These are phyloP conservation scores for Penicillium canariense DNA, from an alignment of 495 filamentous ascomycete genomes.

Conservation along the genomic window DNA sequence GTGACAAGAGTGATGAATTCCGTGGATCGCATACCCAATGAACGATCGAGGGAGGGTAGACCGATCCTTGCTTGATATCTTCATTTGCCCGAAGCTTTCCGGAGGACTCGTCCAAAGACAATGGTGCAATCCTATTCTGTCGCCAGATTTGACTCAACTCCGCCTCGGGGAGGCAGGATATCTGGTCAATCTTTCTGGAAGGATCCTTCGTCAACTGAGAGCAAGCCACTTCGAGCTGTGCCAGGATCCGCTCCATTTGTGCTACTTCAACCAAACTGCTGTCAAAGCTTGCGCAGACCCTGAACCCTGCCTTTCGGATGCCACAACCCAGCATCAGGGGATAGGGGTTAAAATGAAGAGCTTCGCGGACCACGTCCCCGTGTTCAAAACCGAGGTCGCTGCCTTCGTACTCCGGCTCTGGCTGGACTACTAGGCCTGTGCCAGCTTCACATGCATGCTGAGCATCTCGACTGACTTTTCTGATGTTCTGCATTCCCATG, in stretches of 20 bases:
- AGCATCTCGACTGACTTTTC: constrained; percentile 58
- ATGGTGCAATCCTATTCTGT: constrained; percentile 36
- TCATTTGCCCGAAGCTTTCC: constrained; percentile 27
- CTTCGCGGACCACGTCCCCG: constrained; percentile 59
- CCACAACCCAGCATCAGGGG: constrained; percentile 63
- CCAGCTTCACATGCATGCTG: constrained; percentile 62
- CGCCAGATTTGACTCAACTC: constrained; percentile 41
- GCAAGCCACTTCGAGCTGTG: constrained; percentile 38
- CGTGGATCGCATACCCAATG: constrained; percentile 37
- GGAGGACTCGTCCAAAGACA: constrained; percentile 23
- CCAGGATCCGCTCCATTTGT: constrained; percentile 45
- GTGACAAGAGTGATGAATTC: constrained; percentile 30
- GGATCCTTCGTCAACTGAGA: constrained; percentile 26
- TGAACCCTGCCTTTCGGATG: constrained; percentile 53
- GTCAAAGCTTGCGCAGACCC: constrained; percentile 63
- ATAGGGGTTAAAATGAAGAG: constrained; percentile 67
- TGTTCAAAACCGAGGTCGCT: constrained; percentile 49
- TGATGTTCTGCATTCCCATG: constrained; percentile 67
- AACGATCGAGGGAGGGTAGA: constrained; percentile 28
- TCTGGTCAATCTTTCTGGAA: constrained; percentile 27
- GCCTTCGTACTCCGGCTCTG: constrained; percentile 43
- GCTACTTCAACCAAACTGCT: constrained; percentile 37
- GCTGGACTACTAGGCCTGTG: constrained; percentile 56
- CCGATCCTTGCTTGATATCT: constrained; percentile 25
- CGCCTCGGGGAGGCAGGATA: constrained; percentile 34